Base-by-base conservation (phyloP, 1,284 basidiomycete species). In the Cronartium quercuum region DNA sequence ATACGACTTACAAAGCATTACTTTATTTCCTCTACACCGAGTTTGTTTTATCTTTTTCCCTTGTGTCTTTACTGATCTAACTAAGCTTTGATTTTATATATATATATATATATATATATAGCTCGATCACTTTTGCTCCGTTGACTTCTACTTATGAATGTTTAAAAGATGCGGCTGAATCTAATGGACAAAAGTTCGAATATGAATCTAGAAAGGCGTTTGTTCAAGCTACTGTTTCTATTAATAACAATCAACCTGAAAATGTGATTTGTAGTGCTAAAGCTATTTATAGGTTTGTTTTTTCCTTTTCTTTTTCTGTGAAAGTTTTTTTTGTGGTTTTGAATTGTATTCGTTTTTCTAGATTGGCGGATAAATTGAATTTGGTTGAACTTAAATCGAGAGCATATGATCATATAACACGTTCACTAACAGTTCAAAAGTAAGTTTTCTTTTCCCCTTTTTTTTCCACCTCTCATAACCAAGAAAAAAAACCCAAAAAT, bases 1-100 rank as follows among this genome's bases (percentile, higher is more conserved):
- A 82, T 76, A 77, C 79, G 1, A 82, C 82, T 0, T 83, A 81
- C 77, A 81, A 81, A 73, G 80, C 82, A 6, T 76, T 83, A 55
- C 78, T 83, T 1, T 80, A 80, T 77, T 83, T 79, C 68, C 79
- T 83, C 29, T 83, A 83, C 76, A 83, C 82, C 41, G 81, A 83
- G 73, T 79, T 78, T 9, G 77, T 82, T 58, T 3, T n/a, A 38
- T 55, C 47, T 24, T 29, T 75, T 78, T 78, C 41, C 78, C 79
- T 21, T 37, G 9, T 60, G 7, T 3, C 21, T 24, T 47, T n/a
- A 21, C 44, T 42, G 66, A 21, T 21, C 42, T n/a, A n/a, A n/a
- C n/a, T n/a, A n/a, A n/a, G n/a, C n/a, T n/a, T n/a, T n/a, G n/a
- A n/a, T n/a, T n/a, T n/a, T n/a, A n/a, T n/a, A n/a, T n/a, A n/a